These are phyloP conservation scores for Nannochloropsis granulata DNA, from an alignment of 108 stramenopile genomes.

Conservation along the genomic window DNA sequence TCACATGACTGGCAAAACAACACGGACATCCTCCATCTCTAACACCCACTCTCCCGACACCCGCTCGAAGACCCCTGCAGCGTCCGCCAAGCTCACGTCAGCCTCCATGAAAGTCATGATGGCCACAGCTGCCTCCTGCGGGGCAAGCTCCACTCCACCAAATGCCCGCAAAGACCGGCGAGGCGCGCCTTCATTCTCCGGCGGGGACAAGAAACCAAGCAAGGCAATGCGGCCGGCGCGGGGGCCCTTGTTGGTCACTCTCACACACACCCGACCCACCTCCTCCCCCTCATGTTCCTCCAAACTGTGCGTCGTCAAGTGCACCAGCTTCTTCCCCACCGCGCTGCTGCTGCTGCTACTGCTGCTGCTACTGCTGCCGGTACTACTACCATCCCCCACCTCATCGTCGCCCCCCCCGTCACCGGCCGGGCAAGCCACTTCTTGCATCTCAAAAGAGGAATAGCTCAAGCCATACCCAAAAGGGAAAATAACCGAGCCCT, in stretches of 20 bases:
- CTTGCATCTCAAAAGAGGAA: slow-evolving; percentile 5
- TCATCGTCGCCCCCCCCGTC: neutral
- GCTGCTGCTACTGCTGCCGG: neutral
- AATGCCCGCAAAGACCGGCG: neutral
- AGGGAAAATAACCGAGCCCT: slow-evolving; percentile 6
- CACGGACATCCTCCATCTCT: neutral
- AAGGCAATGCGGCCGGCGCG: neutral
- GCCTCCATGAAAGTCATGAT: neutral
- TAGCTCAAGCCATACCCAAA: slow-evolving; percentile 33
- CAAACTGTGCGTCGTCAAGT: neutral
- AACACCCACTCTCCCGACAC: neutral
- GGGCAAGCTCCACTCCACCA: neutral
- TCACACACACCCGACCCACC: neutral
- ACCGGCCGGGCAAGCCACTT: neutral
- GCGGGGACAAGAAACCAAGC: neutral
- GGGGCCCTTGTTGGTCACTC: neutral
- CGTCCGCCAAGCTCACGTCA: neutral
- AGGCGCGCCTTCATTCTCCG: neutral
- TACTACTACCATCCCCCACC: neutral
- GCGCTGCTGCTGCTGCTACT: too few species aligned
- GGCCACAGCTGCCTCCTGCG: neutral
- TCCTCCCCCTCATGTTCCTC: neutral
- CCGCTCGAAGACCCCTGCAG: neutral
- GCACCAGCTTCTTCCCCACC: neutral
- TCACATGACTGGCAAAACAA: neutral